Percentiles rank a stretch among this genome's conserved stretches.
Conservation (phyloP, 371 early-diverging fungal genomes). For the Mucor velutinosus region DNA sequence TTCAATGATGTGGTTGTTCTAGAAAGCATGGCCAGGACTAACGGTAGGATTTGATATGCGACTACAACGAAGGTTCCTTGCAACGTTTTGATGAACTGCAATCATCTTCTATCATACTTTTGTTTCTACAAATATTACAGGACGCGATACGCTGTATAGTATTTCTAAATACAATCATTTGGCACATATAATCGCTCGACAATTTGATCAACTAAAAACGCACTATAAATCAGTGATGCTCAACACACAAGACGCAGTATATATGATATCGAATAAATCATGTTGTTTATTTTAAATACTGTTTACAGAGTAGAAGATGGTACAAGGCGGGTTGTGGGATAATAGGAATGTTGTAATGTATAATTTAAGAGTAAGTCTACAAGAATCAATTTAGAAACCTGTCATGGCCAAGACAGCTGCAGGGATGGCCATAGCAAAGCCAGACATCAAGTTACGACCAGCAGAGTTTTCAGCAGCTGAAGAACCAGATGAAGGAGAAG, state of each 20-base stretch:
- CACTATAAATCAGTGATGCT: too few relatives aligned
- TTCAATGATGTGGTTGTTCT: background rate
- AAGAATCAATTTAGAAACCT: conserved; percentile 20
- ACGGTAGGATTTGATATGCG: too few relatives aligned
- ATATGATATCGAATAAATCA: background rate
- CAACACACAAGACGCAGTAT: too few relatives aligned
- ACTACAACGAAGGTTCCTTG: too few relatives aligned
- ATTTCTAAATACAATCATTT: too few relatives aligned
- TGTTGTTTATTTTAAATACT: background rate
- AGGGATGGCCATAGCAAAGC: conserved; percentile 18
- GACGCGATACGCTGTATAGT: too few relatives aligned
- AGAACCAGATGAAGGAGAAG: background rate
- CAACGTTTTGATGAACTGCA: too few relatives aligned
- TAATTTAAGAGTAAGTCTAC: background rate
- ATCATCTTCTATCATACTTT: too few relatives aligned
- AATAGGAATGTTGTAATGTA: background rate
- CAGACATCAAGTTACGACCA: conserved; percentile 16
- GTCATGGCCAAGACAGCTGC: conserved; percentile 24
- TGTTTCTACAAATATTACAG: too few relatives aligned
- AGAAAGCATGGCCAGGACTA: background rate
- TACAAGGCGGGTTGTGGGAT: conserved; percentile 9
- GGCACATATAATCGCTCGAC: too few relatives aligned
- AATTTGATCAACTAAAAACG: too few relatives aligned
- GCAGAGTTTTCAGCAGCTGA: conserved; percentile 6
- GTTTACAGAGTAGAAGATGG: conserved; percentile 8